Evolutionary conservation across 2,329 filamentous ascomycete genomes (phyloP), one percentile per base, ranked within the genome.

Genomic region (Beauveria australis): DNA sequence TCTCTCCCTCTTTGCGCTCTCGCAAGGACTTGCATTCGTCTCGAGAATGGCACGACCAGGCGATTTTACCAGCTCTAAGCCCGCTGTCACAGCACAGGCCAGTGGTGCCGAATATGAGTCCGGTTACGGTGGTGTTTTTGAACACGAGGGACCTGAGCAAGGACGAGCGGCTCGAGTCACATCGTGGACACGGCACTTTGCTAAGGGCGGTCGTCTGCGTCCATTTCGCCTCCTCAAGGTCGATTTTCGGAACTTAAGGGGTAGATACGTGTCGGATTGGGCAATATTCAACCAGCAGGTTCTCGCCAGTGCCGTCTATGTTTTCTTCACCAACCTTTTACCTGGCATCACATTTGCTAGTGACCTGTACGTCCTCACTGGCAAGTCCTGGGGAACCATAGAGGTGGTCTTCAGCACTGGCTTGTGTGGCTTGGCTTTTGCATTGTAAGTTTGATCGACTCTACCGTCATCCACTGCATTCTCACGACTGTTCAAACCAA

Each of bases 301-400:
- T 7, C 72, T 88, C 58, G 84, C 85, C 26, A 86, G 83, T 66
- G 81, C 84, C 1, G 79, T 87, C 33, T 87, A 86, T 70, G 79
- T 87, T 62, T 87, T 87, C 74, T 87, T 88, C 68, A 87, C 84
- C 30, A 87, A 87, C 67, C 75, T 88, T 6, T 71, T 88, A 12
- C 85, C 85, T 0, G 84, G 85, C 1, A 87, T 88, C 66, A 88
- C 85, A 0, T 88, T 88, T 71, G 84, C 84, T 0, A 85, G 81
- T 68, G 85, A 88, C 68, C 70, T 88, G 61, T 86, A 85, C 67
- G 79, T 81, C 5, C 71, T 84, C 63, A 88, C 85, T 0, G 84
- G 84, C 16, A 73, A 79, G 66, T 84, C 80, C 30, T 88, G 84
- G 82, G 84, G 84, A 0, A 85, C 85, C 1, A 85, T 88, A 58